These are phyloP conservation scores for Linanthus parryae DNA, from an alignment of 148 eudicot species.

Conservation along the genomic window DNA sequence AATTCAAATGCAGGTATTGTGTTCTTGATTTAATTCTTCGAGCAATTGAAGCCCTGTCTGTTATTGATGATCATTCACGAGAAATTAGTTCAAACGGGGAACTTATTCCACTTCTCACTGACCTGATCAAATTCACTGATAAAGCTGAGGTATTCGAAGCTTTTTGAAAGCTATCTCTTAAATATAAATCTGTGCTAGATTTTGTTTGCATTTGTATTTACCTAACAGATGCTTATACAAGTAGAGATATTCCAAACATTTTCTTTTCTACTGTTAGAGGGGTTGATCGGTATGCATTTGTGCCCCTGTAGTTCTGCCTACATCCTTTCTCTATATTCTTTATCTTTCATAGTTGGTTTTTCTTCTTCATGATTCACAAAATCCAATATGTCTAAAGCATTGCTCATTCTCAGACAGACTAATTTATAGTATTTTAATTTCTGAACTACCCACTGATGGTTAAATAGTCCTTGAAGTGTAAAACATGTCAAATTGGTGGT, in stretches of 20 bases:
- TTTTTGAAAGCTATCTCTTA: conserved; percentile 1
- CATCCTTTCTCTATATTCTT: neutral
- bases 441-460: no score
- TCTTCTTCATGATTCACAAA: neutral
- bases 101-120: conserved; percentile 52
- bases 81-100: conserved; percentile 56
- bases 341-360: neutral
- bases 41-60: conserved; percentile 79
- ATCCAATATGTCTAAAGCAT: no score
- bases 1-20: conserved; percentile 50
- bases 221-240: neutral
- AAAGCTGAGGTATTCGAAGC: conserved; percentile 60
- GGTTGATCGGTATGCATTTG: no score
- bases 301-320: neutral
- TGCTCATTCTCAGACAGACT: no score
- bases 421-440: no score
- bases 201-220: neutral
- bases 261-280: no score
- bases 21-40: conserved; percentile 73
- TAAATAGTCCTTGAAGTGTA: no score
- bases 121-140: conserved; percentile 71
- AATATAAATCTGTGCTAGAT: neutral
- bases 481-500: no score
- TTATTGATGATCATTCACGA: conserved; percentile 59
- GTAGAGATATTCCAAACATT: no score